Evolutionary conservation across 2,329 filamentous ascomycete genomes (phyloP), one percentile per base, ranked within the genome.

Genomic region (Colletotrichum plurivorum): DNA sequence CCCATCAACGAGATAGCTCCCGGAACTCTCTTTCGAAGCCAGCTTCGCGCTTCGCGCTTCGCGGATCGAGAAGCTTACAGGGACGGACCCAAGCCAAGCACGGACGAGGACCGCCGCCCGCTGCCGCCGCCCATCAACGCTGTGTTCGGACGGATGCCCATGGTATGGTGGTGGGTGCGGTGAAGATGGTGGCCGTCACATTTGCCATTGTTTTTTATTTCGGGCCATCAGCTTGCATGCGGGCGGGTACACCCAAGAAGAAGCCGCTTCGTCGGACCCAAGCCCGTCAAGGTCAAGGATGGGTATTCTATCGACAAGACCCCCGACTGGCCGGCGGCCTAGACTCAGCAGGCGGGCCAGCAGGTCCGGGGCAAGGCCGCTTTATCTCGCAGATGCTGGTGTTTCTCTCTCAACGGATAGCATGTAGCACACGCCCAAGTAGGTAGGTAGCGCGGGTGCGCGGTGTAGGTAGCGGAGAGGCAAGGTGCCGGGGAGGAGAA

Each of bases 381-480:
- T 61, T 62, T 54, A 62, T 54, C 41, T 61, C 39, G 59, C 59
- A 62, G 59, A 39, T 51, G 54, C 36, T 49, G 36, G 62, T 53
- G 31, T 54, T 56, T 49, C 66, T 54, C 52, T 49, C 66, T 66
- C 62, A 69, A 66, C 62, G 57, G 49, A 61, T 46, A 18, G 6
- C 16, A 22, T 31, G 20, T 15, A 10, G 49, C 27, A 53, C 22
- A 25, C 22, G 3, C 22, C 10, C 10, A 36, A 9, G 31, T 36
- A 36, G 31, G 31, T 10, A 36, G 31, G 31, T 36, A 36, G 31
- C 9, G 10, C 31, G 10, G 10, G 31, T 10, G 31, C 31, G 31
- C 31, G 31, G 31, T 36, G 31, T 36, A 36, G 31, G 31, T 36
- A 25, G 22, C 22, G 22, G 31, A 36, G 31, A 56, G 46, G 41